phyloP scores from a whole-genome alignment of 176 grass and related monocot genomes.

The Paspalum vaginatum region DNA sequence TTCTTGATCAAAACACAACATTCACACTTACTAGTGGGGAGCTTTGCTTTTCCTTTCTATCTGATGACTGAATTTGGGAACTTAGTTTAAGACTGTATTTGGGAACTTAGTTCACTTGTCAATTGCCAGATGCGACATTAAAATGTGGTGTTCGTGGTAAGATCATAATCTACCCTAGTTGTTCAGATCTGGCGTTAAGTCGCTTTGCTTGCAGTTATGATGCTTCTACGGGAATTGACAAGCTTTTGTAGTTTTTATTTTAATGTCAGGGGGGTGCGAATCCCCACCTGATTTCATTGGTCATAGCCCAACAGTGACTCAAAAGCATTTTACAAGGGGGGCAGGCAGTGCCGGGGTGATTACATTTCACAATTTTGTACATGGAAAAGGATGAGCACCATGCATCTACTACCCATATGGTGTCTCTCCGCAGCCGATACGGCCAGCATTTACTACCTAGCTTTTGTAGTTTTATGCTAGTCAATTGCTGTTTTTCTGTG shows the following conservation, averaged over 20 bases:
- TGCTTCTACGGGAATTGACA: background rate
- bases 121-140: background rate
- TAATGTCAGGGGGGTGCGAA: too few species aligned
- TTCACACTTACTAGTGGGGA: background rate
- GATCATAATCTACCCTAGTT: background rate
- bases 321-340: too few species aligned
- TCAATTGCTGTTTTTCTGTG: background rate
- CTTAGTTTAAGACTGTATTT: background rate
- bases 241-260: conserved; percentile 6
- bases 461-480: background rate
- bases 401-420: too few species aligned
- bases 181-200: background rate
- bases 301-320: too few species aligned
- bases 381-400: too few species aligned
- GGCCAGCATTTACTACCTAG: too few species aligned
- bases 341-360: too few species aligned
- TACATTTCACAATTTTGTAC: too few species aligned
- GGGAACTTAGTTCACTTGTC: background rate
- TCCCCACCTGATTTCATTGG: too few species aligned
- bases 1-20: background rate
- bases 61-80: background rate
- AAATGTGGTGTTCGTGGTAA: background rate
- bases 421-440: too few species aligned
- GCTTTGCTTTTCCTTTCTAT: background rate
- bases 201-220: background rate